A percentile compares a stretch with the other conserved stretches of the same genome.
Evolutionary conservation across 2,329 filamentous ascomycete genomes (phyloP).

Genomic region (Nigrograna mackinnonii): DNA sequence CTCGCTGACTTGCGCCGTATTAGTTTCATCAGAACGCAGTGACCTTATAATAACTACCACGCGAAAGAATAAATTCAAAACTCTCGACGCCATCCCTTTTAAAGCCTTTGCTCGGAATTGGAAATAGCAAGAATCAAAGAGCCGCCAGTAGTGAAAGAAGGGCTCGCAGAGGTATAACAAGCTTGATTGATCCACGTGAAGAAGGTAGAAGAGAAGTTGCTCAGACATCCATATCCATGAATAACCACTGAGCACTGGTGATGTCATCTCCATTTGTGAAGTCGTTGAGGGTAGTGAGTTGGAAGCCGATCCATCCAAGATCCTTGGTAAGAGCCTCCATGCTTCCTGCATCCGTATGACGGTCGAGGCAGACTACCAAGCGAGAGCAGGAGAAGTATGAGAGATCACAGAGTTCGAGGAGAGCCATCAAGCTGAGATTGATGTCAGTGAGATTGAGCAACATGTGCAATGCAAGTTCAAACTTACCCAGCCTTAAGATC

Average conservation of each 20-base stretch:
- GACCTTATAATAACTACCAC: no score
- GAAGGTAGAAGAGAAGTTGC: conserved; percentile 2
- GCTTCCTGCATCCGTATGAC: conserved; percentile 64
- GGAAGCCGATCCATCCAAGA: conserved; percentile 92
- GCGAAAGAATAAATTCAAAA: no score
- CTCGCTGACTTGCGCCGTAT: no score
- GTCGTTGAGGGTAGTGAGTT: conserved; percentile 75
- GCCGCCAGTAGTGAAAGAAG: conserved; percentile 1
- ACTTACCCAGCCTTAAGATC: conserved; percentile 88
- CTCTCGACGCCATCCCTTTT: no score
- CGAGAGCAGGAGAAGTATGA: conserved; percentile 73
- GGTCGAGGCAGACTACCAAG: conserved; percentile 81
- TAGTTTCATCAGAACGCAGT: no score
- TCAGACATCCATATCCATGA: conserved; percentile 86
- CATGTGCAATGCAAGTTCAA: background rate
- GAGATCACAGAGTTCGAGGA: conserved; percentile 83
- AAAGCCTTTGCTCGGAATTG: no score
- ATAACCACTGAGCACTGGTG: conserved; percentile 79
- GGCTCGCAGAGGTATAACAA: no score
- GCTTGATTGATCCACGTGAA: conserved; percentile 1
- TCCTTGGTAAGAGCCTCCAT: conserved; percentile 74
- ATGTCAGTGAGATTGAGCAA: conserved; percentile 20
- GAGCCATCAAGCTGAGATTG: conserved; percentile 65
- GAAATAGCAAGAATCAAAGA: no score
- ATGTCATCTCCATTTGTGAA: conserved; percentile 68